Evolutionary conservation across 2,329 filamentous ascomycete genomes (phyloP), one percentile per base, ranked within the genome.

Genomic region (Neocatenulostroma microsporum): DNA sequence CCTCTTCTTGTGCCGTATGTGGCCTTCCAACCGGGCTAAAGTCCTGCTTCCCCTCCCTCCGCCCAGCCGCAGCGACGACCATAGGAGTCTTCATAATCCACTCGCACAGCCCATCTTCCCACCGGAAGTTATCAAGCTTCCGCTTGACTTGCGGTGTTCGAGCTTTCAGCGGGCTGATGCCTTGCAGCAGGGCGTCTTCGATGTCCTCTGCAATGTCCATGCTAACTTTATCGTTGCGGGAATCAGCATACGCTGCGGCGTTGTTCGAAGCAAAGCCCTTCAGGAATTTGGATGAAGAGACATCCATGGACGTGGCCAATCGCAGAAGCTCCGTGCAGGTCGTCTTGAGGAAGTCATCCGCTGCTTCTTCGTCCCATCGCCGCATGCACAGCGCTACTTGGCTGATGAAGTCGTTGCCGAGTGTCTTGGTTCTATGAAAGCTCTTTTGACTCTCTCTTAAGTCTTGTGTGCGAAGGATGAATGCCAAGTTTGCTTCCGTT

Each of bases 91-190:
- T 60, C 1, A 55, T 51, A n/a, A 67, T 59, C 64, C 64, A 68
- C 41, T 68, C 65, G 17, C 62, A 62, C 23, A 68, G 60, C 8
- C 62, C 63, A 31, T 66, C 63, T 45, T 68, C 64, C 62, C 63
- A 67, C 21, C 32, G 26, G 29, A 33, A 33, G 24, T 23, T n/a
- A 11, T 43, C 15, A n/a, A n/a, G n/a, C 33, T 36, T n/a, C 38
- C 36, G 29, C 35, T 36, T 34, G 34, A 39, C 11, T n/a, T n/a
- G n/a, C n/a, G n/a, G n/a, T n/a, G n/a, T n/a, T n/a, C n/a, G n/a
- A n/a, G 7, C 14, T 29, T 21, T 26, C 20, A 8, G 19, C n/a
- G n/a, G n/a, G n/a, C n/a, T n/a, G n/a, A n/a, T 34, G 30, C 23
- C 27, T 11, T 37, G 20, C 8, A 33, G 19, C 3, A 43, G 18